Evolutionary conservation across 1,139 yeast genomes (phyloP).

Genomic region (Arxiozyma slooffiae): DNA sequence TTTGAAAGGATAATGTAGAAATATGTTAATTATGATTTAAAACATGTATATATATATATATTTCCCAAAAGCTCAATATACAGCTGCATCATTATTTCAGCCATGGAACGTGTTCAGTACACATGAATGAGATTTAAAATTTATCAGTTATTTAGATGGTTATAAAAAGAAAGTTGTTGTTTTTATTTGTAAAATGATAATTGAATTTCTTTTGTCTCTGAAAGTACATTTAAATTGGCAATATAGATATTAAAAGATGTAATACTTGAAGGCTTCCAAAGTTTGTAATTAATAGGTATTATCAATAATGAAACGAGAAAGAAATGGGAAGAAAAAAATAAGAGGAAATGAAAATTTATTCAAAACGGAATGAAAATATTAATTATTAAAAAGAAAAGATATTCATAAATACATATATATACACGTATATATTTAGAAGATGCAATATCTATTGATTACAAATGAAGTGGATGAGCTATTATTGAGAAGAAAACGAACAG

Average conservation of each 20-base stretch:
- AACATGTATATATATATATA: conserved; percentile 43
- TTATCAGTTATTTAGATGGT: conserved; percentile 85
- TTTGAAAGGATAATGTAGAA: conserved; percentile 75
- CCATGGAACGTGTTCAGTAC: conserved; percentile 67
- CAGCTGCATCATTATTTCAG: conserved; percentile 84
- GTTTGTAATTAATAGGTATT: conserved; percentile 79
- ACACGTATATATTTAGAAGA: too few species aligned
- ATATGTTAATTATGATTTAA: conserved; percentile 62
- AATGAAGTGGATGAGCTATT: not conserved
- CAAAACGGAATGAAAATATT: not conserved
- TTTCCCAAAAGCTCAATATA: conserved; percentile 35
- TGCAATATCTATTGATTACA: not conserved
- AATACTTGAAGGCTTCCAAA: conserved; percentile 79
- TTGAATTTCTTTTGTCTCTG: conserved; percentile 67
- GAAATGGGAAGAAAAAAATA: conserved; percentile 21
- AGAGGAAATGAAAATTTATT: conserved; percentile 5
- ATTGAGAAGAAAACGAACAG: not conserved
- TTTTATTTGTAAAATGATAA: conserved; percentile 58
- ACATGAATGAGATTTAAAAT: conserved; percentile 65
- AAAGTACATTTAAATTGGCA: conserved; percentile 82
- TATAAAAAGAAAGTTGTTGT: conserved; percentile 60
- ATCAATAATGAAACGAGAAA: conserved; percentile 30
- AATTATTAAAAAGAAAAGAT: not conserved
- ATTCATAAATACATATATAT: too few species aligned
- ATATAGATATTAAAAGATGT: conserved; percentile 79